These are phyloP conservation scores for Ilyonectria mors-panacis DNA, from an alignment of 2,329 filamentous ascomycete species.

Conservation along the genomic window DNA sequence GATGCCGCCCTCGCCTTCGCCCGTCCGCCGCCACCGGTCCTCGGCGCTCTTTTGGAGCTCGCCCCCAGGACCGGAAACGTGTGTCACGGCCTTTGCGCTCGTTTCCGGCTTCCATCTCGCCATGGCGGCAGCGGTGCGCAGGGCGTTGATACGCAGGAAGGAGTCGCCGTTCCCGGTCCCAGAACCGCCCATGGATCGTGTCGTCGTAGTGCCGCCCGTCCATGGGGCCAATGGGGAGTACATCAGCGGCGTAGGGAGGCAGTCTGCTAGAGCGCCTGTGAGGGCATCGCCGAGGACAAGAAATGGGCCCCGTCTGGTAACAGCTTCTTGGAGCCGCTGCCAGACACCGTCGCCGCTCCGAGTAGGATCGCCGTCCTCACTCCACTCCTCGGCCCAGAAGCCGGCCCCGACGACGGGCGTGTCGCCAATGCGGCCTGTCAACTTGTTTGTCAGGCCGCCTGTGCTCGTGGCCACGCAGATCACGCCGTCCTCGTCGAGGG, in stretches of 20 bases:
- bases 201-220: constrained; percentile 34
- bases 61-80: constrained; percentile 79
- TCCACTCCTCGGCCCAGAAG: constrained; percentile 92
- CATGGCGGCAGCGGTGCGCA: constrained; percentile 80
- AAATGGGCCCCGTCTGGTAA: constrained; percentile 30
- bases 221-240: constrained; percentile 53
- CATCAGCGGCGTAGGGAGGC: constrained; percentile 66
- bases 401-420: constrained; percentile 88
- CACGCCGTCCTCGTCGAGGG: constrained; percentile 81
- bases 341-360: constrained; percentile 16
- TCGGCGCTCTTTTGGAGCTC: constrained; percentile 83
- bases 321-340: constrained; percentile 32
- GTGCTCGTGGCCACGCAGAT: constrained; percentile 78
- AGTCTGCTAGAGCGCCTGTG: constrained; percentile 69
- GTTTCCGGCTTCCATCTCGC: constrained; percentile 72
- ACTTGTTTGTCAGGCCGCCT: constrained; percentile 90
- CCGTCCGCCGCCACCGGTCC: constrained; percentile 78
- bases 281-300: constrained; percentile 56
- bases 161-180: constrained; percentile 92
- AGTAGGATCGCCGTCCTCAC: constrained; percentile 60
- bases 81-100: constrained; percentile 71
- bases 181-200: constrained; percentile 72
- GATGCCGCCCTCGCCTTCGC: constrained; percentile 88
- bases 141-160: constrained; percentile 81
- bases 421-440: constrained; percentile 87